Base-by-base conservation (phyloP, 176 grass and related monocot species). In the Saccharum spontaneum region DNA sequence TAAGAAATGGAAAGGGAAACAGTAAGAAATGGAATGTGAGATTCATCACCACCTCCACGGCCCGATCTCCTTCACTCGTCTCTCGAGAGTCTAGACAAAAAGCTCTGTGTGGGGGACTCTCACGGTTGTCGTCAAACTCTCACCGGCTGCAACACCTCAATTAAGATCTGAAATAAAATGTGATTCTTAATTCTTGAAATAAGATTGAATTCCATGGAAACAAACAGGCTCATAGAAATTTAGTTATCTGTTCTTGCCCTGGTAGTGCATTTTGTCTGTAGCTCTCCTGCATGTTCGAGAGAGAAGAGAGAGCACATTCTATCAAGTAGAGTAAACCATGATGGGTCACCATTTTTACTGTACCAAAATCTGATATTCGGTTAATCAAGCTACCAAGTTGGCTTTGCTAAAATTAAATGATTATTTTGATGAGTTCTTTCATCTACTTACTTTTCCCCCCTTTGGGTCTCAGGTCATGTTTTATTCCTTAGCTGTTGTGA, bases 401-500 rank as follows among this genome's bases (percentile, higher is more conserved):
- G 22, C 18, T 75, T 44, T 55, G 7, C 64, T 30, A 60, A 85
- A 71, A 71, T 59, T 4, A 78, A 44, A 71, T 31, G 2, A 37
- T 60, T 30, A 38, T 10, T 80, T 78, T 80, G 31, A 55, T 84
- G 23, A 39, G 50, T 49, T 62, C 52, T 54, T 37, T 34, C 52
- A 65, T 66, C 28, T 74, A 68, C 74, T 87, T 14, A 81, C 38
- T 13, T 78, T 34, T 50, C 24, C 36, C 1, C 77, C 4, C 34
- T 33, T 52, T 79, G 68, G 43, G 11, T 36, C 69, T 83, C 91
- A 98, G 97, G 93, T 98, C 75, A 92, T 98, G 97, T 98, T 98
- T 92, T 98, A 98, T 79, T 90, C 88, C 37, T 93, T 98, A 67
- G 93, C 93, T 84, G 86, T 98, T 39, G 86, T 98, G 82, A 98